Conservation (phyloP, 2,329 filamentous ascomycete species). For the Neocatenulostroma microsporum region DNA sequence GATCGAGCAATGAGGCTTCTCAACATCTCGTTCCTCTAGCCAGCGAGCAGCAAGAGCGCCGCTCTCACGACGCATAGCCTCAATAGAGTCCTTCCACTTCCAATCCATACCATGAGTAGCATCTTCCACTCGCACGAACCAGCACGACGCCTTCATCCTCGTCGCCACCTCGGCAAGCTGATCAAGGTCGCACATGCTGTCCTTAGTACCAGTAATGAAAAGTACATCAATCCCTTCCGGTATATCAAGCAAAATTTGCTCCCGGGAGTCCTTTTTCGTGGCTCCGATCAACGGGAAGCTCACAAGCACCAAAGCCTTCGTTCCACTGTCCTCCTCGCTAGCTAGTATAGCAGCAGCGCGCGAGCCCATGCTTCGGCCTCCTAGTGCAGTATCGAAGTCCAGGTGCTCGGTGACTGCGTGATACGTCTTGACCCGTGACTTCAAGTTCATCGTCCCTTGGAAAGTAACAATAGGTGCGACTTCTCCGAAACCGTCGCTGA, state of each 20-base stretch:
- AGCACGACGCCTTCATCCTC: constrained; percentile 33
- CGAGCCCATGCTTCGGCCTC: constrained; percentile 39
- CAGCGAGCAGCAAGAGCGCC: constrained; percentile 31
- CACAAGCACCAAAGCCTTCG: constrained; percentile 29
- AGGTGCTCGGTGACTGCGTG: constrained; percentile 28
- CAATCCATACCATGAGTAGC: constrained; percentile 40
- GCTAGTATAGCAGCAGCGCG: constrained; percentile 36
- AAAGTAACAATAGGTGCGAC: constrained; percentile 27
- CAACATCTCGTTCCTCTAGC: constrained; percentile 21
- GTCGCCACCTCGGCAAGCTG: constrained; percentile 24
- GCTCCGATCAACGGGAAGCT: constrained; percentile 36
- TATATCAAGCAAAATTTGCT: constrained; percentile 33
- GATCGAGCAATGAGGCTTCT: constrained; percentile 9
- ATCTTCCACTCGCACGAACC: constrained; percentile 30
- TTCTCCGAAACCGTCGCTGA: constrained; percentile 32
- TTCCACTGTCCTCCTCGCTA: constrained; percentile 12
- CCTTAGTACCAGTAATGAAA: constrained; percentile 33
- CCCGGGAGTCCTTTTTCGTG: constrained; percentile 26
- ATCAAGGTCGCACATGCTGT: constrained; percentile 29
- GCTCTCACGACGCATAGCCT: constrained; percentile 24
- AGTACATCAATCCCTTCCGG: constrained; percentile 26
- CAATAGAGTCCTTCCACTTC: constrained; percentile 26
- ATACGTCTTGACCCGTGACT: constrained; percentile 32
- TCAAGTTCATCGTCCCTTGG: constrained; percentile 37
- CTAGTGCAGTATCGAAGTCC: constrained; percentile 21